Percentiles rank a stretch among this genome's conserved stretches.
phyloP scores from a whole-genome alignment of 2,329 filamentous ascomycete species.

The Fusarium sp. region DNA sequence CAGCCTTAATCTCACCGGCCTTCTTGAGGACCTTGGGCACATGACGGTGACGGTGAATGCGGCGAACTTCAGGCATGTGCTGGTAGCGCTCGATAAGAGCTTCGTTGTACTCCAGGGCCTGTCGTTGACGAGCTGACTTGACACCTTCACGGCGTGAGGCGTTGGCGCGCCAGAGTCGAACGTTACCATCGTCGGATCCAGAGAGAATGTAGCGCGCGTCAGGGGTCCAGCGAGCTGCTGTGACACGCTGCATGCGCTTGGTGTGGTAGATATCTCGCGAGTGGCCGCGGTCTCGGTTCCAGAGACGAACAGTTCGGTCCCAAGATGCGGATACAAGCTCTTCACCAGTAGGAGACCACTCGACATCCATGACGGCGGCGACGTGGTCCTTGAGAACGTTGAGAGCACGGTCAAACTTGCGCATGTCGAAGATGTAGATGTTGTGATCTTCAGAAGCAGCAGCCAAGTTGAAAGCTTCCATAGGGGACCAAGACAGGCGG shows the following conservation, averaged over 20 bases:
- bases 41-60: constrained; percentile 92
- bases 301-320: constrained; percentile 86
- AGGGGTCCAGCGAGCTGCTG: constrained; percentile 84
- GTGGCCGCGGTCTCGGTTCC: constrained; percentile 83
- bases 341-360: constrained; percentile 94
- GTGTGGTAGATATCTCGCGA: constrained; percentile 96
- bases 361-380: constrained; percentile 92
- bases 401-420: constrained; percentile 86
- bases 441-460: constrained; percentile 96
- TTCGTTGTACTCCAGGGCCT: constrained; percentile 92
- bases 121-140: constrained; percentile 85
- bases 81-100: constrained; percentile 84
- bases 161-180: constrained; percentile 86
- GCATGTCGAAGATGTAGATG: constrained; percentile 88
- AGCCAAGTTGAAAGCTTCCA: constrained; percentile 96
- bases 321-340: constrained; percentile 92
- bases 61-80: constrained; percentile 95
- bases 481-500: constrained; percentile 90
- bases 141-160: constrained; percentile 86
- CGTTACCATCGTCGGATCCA: constrained; percentile 93
- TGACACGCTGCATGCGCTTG: constrained; percentile 96
- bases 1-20: constrained; percentile 91
- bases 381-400: constrained; percentile 94
- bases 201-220: constrained; percentile 91
- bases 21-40: constrained; percentile 95